These are phyloP conservation scores for Friedmanniomyces endolithicus DNA, from an alignment of 495 filamentous ascomycete genomes.

Conservation along the genomic window DNA sequence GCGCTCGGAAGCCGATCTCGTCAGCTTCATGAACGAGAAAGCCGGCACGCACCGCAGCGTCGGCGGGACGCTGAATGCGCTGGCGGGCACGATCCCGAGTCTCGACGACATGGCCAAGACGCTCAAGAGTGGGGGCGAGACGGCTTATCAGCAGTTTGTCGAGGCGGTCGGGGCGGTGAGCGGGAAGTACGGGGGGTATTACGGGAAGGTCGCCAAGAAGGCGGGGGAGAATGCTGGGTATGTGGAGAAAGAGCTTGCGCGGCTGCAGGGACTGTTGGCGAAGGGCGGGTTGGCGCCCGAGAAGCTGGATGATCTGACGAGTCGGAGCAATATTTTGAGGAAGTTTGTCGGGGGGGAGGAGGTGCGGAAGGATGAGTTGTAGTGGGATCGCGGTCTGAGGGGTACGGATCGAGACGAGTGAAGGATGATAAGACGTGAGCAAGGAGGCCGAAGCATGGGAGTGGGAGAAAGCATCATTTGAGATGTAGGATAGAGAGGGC, in stretches of 20 bases:
- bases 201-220: slow-evolving; percentile 81
- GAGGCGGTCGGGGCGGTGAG: slow-evolving; percentile 54
- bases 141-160: slow-evolving; percentile 47
- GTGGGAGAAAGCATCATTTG: too few relatives aligned
- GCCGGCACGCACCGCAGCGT: slow-evolving; percentile 73
- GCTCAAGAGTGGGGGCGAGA: slow-evolving; percentile 45
- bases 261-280: slow-evolving; percentile 64
- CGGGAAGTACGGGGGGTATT: slow-evolving; percentile 87
- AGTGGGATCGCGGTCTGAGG: slow-evolving; percentile 10
- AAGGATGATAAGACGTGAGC: not conserved
- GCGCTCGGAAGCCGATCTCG: slow-evolving; percentile 63
- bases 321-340: slow-evolving; percentile 76
- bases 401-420: not conserved
- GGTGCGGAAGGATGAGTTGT: slow-evolving; percentile 57
- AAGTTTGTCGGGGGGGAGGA: slow-evolving; percentile 47
- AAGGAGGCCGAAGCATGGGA: not conserved
- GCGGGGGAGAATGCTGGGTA: slow-evolving; percentile 61
- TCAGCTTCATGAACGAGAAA: slow-evolving; percentile 78
- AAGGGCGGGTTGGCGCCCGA: slow-evolving; percentile 76
- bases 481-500: too few relatives aligned
- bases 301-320: slow-evolving; percentile 82
- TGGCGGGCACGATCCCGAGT: slow-evolving; percentile 67
- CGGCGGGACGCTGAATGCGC: slow-evolving; percentile 68
- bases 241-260: slow-evolving; percentile 71
- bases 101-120: slow-evolving; percentile 64